Evolutionary conservation across 169 alveolate species (phyloP), one percentile per base, ranked within the genome.

Genomic region (Plasmodium yoelii): DNA sequence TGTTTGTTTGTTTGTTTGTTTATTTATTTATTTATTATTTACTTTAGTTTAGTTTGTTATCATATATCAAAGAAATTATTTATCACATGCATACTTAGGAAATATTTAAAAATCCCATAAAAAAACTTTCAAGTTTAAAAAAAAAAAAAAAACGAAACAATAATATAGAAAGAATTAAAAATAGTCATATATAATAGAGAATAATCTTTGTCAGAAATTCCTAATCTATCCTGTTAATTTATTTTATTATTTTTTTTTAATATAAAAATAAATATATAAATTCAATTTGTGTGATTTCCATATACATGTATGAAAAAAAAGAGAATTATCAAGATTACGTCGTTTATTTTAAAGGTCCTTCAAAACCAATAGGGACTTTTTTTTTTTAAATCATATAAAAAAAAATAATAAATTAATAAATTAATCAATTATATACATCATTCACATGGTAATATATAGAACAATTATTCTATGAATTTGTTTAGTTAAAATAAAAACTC

Each of bases 311-410:
- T 34, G 42, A 34, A 34, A 19, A 69, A 47, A 22, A 69, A 69
- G n/a, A n/a, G n/a, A 69, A 2, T 12, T 22, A 18, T 19, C 5
- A 28, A 28, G 0, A 34, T 34, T 34, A 34, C 42, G 42, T 5
- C 42, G 26, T 8, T 86, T 69, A 86, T 46, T 18, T 39, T 46
- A 86, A 49, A 44, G 91, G 87, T 46, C 91, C 91, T 53, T 86
- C 91, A 65, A 53, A 86, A 46, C 87, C 87, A 64, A 19, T 86
- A 51, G 71, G 44, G 22, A 51, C 91, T 86, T 57, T 49, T 46
- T 59, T 74, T 57, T 68, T 55, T 22, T 15, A 47, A 24, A 46
- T 19, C 24, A 75, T n/a, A 42, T n/a, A 47, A 77, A 34, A 84
- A 46, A 39, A 6, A 46, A 69, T 46, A 51, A 51, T 15, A 51